Conservation (phyloP, 768 basidiomycete genomes). For the Lactifluus hygrophoroides region DNA sequence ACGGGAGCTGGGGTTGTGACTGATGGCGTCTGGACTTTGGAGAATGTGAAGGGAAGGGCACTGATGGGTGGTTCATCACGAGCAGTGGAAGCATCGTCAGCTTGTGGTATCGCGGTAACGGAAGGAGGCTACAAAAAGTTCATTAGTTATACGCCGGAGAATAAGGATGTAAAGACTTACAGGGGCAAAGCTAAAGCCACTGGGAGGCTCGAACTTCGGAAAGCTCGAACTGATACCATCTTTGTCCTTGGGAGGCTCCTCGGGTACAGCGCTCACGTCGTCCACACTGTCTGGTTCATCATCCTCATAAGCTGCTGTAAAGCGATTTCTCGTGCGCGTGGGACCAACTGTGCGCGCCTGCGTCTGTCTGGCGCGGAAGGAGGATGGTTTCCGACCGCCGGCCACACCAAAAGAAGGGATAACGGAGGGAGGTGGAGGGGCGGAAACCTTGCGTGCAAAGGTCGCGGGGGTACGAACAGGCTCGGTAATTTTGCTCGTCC, state of each 20-base stretch:
- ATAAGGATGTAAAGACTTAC: conserved; percentile 30
- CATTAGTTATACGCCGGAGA: not conserved
- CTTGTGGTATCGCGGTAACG: conserved; percentile 4
- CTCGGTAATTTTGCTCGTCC: conserved; percentile 22
- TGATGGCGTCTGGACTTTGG: conserved; percentile 17
- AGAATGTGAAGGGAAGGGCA: conserved; percentile 20
- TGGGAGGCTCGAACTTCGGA: conserved; percentile 51
- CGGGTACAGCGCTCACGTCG: conserved; percentile 28
- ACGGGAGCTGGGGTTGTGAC: conserved; percentile 23
- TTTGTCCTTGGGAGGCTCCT: conserved; percentile 35
- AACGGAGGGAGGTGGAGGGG: conserved; percentile 7
- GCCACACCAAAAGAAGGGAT: not conserved
- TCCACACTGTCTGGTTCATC: conserved; percentile 33
- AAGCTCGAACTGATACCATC: conserved; percentile 30
- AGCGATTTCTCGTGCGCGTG: conserved; percentile 41
- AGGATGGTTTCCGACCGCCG: conserved; percentile 9
- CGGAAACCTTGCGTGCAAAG: conserved; percentile 27
- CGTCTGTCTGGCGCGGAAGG: not conserved
- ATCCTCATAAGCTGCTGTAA: conserved; percentile 56
- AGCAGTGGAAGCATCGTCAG: conserved; percentile 54
- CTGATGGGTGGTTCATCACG: conserved; percentile 24
- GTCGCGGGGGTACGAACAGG: conserved; percentile 22
- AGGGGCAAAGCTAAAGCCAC: conserved; percentile 60
- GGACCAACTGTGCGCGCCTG: conserved; percentile 30
- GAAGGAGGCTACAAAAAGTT: conserved; percentile 16